Evolutionary conservation across 2,329 filamentous ascomycete species (phyloP), one percentile per base, ranked within the genome.

Genomic region (Phyllosticta capitalensis): DNA sequence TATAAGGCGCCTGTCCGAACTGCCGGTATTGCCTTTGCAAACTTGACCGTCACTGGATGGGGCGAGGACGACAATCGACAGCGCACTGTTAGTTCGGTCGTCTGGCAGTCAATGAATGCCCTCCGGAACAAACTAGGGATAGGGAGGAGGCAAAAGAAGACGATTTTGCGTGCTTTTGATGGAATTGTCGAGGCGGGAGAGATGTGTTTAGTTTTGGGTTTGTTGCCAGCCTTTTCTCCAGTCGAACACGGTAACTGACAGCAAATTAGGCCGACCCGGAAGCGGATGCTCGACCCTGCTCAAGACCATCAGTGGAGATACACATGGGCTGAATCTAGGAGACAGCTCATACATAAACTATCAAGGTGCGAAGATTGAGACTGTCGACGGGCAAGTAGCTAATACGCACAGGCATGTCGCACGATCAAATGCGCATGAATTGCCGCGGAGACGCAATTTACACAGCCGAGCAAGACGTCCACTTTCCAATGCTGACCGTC

Each of bases 361-460:
- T 68, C 87, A 94, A 71, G 87, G 85, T 79, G 71, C 9, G 38
- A 20, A 3, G 17, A 9, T 22, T 2, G 19, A 9, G 14, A 7
- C n/a, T 17, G 1, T 17, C 21, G 20, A 24, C 12, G 12, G 19
- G 17, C 19, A 24, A 22, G 54, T 20, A 6, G 48, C 17, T 12
- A 20, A 54, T n/a, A 6, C 5, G 19, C 2, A 26, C 62, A 80
- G 83, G 86, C 65, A 80, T 90, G 67, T 76, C 82, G 2, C 81
- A 88, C 59, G 75, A 88, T 67, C 82, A 90, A 68, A 92, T 94
- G 88, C 83, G 88, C 74, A 83, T 82, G 10, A 78, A 82, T 63
- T 91, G 92, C 75, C 85, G 88, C 26, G 90, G 90, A 64, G 90
- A 95, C 74, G 88, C 88, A 63, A 92, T 94, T 70, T 94, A 94